phyloP scores from a whole-genome alignment of 805 yeast species.

The Saccharomycopsis capsularis region DNA sequence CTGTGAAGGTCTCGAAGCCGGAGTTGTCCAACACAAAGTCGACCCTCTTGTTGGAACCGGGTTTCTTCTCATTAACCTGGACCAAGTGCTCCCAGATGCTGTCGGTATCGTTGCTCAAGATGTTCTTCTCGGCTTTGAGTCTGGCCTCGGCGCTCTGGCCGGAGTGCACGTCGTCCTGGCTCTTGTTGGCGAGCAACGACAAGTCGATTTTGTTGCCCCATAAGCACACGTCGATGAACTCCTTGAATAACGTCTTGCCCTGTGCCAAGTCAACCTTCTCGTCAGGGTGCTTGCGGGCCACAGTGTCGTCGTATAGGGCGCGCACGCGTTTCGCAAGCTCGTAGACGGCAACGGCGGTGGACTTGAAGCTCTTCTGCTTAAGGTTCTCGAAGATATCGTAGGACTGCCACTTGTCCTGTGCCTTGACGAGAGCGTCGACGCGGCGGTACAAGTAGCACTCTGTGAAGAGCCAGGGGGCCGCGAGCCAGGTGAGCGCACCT shows the following conservation, averaged over 20 bases:
- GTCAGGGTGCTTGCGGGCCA: conserved; percentile 24
- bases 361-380: conserved; percentile 68
- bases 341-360: conserved; percentile 68
- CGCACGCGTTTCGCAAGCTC: conserved; percentile 68
- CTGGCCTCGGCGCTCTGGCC: conserved; percentile 88
- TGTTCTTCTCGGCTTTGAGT: conserved; percentile 70
- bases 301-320: conserved; percentile 30
- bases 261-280: conserved; percentile 27
- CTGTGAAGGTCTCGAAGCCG: conserved; percentile 94
- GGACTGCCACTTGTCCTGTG: conserved; percentile 25
- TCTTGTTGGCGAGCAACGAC: conserved; percentile 81
- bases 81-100: conserved; percentile 52
- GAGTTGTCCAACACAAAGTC: conserved; percentile 89
- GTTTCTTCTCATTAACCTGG: conserved; percentile 22
- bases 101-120: conserved; percentile 68
- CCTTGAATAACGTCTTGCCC: conserved; percentile 54
- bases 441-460: conserved; percentile 81
- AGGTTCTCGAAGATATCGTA: conserved; percentile 70
- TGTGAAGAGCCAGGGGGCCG: conserved; percentile 85
- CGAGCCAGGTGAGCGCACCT: conserved; percentile 53
- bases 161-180: conserved; percentile 81
- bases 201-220: conserved; percentile 99
- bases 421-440: conserved; percentile 41
- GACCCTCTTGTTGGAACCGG: conserved; percentile 39
- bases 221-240: conserved; percentile 77